Conservation (phyloP, 306 rosid genomes). For the Luffa acutangula region DNA sequence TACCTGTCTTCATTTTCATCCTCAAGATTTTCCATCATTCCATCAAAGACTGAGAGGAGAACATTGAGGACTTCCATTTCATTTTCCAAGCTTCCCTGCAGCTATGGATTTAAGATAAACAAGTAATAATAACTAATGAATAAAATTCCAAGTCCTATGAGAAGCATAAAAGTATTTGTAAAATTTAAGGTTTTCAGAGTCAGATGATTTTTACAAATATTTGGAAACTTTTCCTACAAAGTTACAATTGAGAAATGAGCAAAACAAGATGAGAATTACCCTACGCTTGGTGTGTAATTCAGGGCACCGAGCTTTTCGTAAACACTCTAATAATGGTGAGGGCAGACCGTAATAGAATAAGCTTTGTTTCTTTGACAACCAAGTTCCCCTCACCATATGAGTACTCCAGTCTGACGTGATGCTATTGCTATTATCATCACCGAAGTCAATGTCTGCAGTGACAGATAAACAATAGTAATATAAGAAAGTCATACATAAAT, state of each 20-base stretch:
- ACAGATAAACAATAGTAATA: not conserved
- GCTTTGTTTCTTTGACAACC: constrained; percentile 46
- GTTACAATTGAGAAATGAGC: not conserved
- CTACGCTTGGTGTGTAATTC: constrained; percentile 25
- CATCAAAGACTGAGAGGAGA: constrained; percentile 30
- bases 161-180: not conserved
- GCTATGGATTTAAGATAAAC: constrained; percentile 26
- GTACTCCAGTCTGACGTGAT: constrained; percentile 20
- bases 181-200: not conserved
- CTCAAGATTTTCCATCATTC: constrained; percentile 41
- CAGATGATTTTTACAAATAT: too few species aligned
- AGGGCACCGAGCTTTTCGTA: constrained; percentile 41
- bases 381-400: constrained; percentile 88
- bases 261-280: constrained; percentile 27
- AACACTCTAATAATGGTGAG: constrained; percentile 53
- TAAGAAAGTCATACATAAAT: not conserved
- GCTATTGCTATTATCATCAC: constrained; percentile 31
- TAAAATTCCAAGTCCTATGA: not conserved
- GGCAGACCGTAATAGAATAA: constrained; percentile 65
- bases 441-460: constrained; percentile 38
- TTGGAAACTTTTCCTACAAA: not conserved
- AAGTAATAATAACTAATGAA: not conserved
- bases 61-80: constrained; percentile 55
- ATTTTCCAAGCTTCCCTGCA: constrained; percentile 55
- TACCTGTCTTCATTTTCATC: constrained; percentile 56